These are phyloP conservation scores for Ascochyta rabiei DNA, from an alignment of 2,329 filamentous ascomycete species.

Conservation along the genomic window DNA sequence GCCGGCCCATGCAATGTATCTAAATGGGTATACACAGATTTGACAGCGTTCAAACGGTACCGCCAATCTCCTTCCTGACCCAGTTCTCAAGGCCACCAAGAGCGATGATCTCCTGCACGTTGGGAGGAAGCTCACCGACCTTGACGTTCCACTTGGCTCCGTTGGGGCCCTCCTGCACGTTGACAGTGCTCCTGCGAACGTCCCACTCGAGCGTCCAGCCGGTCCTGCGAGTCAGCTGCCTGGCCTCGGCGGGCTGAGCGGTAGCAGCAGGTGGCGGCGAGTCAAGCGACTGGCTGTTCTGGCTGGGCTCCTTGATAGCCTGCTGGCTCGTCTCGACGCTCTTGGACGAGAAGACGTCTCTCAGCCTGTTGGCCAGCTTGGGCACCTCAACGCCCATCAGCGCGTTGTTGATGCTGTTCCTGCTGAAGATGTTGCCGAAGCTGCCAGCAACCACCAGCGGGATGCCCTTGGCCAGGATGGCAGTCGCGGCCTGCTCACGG, in stretches of 20 bases:
- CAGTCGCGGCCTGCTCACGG: conserved; percentile 86
- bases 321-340: conserved; percentile 38
- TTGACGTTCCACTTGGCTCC: conserved; percentile 77
- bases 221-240: conserved; percentile 71
- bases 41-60: conserved; percentile 27
- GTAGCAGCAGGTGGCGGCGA: conserved; percentile 50
- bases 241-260: conserved; percentile 53
- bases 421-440: conserved; percentile 82
- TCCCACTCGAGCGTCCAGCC: conserved; percentile 88
- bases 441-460: conserved; percentile 80
- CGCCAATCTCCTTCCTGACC: conserved; percentile 73
- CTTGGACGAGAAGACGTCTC: conserved; percentile 61
- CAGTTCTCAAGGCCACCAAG: conserved; percentile 79
- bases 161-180: conserved; percentile 70
- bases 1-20: conserved; percentile 22
- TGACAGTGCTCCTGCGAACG: conserved; percentile 71
- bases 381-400: conserved; percentile 75
- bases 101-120: conserved; percentile 70
- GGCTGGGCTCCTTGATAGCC: conserved; percentile 58
- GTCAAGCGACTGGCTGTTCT: conserved; percentile 59
- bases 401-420: conserved; percentile 82
- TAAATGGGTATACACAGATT: conserved; percentile 27
- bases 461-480: conserved; percentile 80
- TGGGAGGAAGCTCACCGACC: conserved; percentile 81
- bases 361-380: conserved; percentile 67